Evolutionary conservation across 2,329 filamentous ascomycete species (phyloP).

Genomic region (Nothophoma quercina): DNA sequence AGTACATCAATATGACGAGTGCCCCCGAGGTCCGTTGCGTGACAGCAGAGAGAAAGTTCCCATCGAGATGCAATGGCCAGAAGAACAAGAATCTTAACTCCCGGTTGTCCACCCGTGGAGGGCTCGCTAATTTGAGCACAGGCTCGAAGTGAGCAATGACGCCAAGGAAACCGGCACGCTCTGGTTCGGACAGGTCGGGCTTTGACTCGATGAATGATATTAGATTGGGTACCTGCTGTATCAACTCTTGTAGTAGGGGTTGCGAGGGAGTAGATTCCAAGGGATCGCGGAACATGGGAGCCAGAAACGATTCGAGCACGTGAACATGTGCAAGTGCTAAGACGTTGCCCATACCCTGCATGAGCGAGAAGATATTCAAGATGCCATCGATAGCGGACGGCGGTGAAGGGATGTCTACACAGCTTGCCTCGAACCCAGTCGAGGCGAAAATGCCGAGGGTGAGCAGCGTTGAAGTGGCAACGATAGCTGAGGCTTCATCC

Average conservation of each 20-base stretch:
- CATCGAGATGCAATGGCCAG: constrained; percentile 49
- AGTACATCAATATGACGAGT: constrained; percentile 50
- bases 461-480: constrained; percentile 42
- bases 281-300: constrained; percentile 29
- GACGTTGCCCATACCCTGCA: constrained; percentile 46
- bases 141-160: constrained; percentile 31
- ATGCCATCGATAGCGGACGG: constrained; percentile 40
- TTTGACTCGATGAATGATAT: constrained; percentile 31
- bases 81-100: constrained; percentile 46
- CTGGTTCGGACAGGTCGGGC: constrained; percentile 25
- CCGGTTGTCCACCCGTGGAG: constrained; percentile 40
- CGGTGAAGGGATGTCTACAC: constrained; percentile 9
- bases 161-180: constrained; percentile 24
- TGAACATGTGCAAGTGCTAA: constrained; percentile 28
- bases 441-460: constrained; percentile 44
- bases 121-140: constrained; percentile 29
- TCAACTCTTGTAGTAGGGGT: constrained; percentile 37
- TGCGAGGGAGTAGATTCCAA: constrained; percentile 32
- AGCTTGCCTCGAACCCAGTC: constrained; percentile 33
- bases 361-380: constrained; percentile 45
- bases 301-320: constrained; percentile 36
- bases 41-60: constrained; percentile 42
- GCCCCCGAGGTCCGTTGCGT: constrained; percentile 43
- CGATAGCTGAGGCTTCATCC: constrained; percentile 41
- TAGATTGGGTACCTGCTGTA: constrained; percentile 31